phyloP scores from a whole-genome alignment of 768 basidiomycete species.

The Rhizopogon sp. region DNA sequence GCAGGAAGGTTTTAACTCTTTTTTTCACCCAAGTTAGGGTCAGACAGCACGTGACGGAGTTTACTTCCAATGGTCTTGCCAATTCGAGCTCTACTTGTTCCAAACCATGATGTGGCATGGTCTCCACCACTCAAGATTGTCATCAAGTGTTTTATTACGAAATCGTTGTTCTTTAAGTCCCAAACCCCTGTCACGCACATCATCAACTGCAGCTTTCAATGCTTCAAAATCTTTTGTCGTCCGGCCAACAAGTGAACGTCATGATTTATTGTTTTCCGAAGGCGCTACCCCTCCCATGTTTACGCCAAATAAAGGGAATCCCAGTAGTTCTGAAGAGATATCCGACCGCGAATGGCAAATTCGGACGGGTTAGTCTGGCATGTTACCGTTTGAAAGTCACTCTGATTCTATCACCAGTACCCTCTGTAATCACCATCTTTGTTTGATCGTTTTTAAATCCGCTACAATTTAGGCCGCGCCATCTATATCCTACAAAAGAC shows the following conservation, averaged over 20 bases:
- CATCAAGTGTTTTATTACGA: neutral
- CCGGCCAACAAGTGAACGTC: neutral
- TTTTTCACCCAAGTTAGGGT: neutral
- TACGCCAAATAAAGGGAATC: conserved; percentile 12
- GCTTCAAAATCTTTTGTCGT: conserved; percentile 16
- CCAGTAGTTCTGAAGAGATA: conserved; percentile 21
- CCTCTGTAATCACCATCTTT: neutral
- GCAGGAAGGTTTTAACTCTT: neutral
- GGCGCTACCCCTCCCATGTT: conserved; percentile 17
- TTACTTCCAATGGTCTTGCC: conserved; percentile 16
- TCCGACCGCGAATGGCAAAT: conserved; percentile 78
- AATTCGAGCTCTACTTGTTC: conserved; percentile 4
- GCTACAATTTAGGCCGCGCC: conserved; percentile 50
- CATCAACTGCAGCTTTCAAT: conserved; percentile 2
- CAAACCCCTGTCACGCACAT: neutral
- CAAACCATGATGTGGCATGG: conserved; percentile 10
- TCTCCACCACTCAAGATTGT: neutral
- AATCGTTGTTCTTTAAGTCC: neutral
- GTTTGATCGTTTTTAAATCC: neutral
- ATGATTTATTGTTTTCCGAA: conserved; percentile 3
- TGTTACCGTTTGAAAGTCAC: conserved; percentile 10
- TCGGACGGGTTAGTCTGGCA: conserved; percentile 50
- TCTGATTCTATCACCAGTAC: conserved; percentile 26
- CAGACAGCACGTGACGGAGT: conserved; percentile 11
- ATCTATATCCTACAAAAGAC: conserved; percentile 66